Base-by-base conservation (phyloP, 1,284 basidiomycete genomes). In the Phenoliferia sp. region DNA sequence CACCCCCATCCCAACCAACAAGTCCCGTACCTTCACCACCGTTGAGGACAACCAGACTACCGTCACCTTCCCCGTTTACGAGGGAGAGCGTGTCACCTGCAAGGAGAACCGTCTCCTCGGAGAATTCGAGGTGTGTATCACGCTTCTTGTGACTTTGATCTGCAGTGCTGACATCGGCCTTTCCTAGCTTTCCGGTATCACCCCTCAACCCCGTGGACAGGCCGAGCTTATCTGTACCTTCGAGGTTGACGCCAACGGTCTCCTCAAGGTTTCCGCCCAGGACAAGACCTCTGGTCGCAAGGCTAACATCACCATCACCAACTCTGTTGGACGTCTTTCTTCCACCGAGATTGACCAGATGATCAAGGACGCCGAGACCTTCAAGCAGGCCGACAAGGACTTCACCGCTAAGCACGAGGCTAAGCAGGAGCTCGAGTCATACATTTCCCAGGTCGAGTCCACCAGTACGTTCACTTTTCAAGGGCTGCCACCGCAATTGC, bases 1-100 rank as follows among this genome's bases (percentile, higher is more conserved):
- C 85, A 96, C 94, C 72, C 90, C 93, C 76, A 94, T 97, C 81
- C 94, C 94, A 68, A 92, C 93, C 80, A 95, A 93, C 87, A 96
- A 96, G 84, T 93, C 91, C 58, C 85, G 92, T 78, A 89, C 88
- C 66, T 97, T 97, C 86, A 95, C 94, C 75, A 97, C 94, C 61
- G 92, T 95, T 73, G 92, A 95, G 85, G 94, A 97, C 85, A 97
- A 97, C 85, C 94, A 97, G 83, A 94, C 94, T 58, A 76, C 75
- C 61, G 94, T 97, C 82, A 93, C 92, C 72, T 95, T 97, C 90
- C 94, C 92, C 76, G 94, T 97, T 59, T 95, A 94, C 82, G 94
- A 97, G 85, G 94, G 94, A 79, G 94, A 97, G 83, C 92, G 94
- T 76, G 94, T 92, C 54, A 91, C 94, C 78, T 95, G 92, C 84